These are phyloP conservation scores for Fraxinus pennsylvanica DNA, from an alignment of 257 asterid species.

Conservation along the genomic window DNA sequence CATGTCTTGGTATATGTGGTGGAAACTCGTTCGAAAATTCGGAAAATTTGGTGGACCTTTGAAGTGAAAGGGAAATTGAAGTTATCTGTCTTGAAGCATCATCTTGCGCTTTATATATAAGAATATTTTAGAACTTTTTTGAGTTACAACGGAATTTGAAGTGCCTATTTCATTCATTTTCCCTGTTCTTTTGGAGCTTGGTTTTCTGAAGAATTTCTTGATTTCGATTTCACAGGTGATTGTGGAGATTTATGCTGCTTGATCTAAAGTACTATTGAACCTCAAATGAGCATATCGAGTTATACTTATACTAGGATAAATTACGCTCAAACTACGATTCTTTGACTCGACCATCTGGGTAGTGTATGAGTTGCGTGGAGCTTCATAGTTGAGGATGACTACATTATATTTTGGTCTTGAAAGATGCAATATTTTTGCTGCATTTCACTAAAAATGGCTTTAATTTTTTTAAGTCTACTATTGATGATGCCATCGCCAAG, in stretches of 20 bases:
- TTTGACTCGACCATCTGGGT: constrained; percentile 27
- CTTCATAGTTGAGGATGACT: constrained; percentile 37
- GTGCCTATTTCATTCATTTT: constrained; percentile 4
- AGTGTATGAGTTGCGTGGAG: constrained; percentile 29
- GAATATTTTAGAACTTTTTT: not conserved
- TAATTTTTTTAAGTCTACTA: constrained; percentile 37
- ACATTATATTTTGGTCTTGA: constrained; percentile 22
- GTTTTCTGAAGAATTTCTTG: constrained; percentile 6
- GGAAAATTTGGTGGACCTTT: constrained; percentile 10
- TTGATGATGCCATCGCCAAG: constrained; percentile 44
- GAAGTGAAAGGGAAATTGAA: not conserved
- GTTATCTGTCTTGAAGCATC: constrained; percentile 16
- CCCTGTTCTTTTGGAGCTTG: constrained; percentile 23
- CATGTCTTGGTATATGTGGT: constrained; percentile 25
- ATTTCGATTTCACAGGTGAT: constrained; percentile 23
- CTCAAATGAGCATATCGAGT: constrained; percentile 15
- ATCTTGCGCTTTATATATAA: not conserved
- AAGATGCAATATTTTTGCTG: constrained; percentile 35
- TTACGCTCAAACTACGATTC: constrained; percentile 22
- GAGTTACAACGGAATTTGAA: constrained; percentile 1
- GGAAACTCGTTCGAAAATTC: constrained; percentile 17
- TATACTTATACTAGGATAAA: constrained; percentile 7
- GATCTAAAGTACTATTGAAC: constrained; percentile 20
- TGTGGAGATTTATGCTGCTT: constrained; percentile 27
- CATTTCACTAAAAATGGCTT: constrained; percentile 38